These are phyloP conservation scores for Trichoderma polysporum DNA, from an alignment of 2,329 filamentous ascomycete genomes.

Conservation along the genomic window DNA sequence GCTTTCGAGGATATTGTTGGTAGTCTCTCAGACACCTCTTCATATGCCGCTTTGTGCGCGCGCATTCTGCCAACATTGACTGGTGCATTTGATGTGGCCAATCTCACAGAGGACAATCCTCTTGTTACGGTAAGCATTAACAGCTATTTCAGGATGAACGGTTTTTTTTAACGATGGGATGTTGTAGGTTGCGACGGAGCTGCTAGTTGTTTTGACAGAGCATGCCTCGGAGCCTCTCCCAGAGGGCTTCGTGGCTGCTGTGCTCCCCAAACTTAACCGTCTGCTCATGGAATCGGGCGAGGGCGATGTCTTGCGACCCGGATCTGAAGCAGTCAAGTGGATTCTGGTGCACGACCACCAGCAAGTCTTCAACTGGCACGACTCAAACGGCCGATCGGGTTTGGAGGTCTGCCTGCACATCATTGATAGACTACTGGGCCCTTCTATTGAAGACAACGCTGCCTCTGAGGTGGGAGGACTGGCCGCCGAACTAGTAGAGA, in stretches of 20 bases:
- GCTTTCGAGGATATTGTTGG: conserved; percentile 85
- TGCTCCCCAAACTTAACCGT: conserved; percentile 82
- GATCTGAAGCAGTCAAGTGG: conserved; percentile 82
- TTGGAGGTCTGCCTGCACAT: conserved; percentile 88
- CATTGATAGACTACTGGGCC: conserved; percentile 84
- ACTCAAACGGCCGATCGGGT: conserved; percentile 75
- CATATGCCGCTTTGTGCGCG: conserved; percentile 75
- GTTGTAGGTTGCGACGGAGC: conserved; percentile 70
- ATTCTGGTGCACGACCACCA: conserved; percentile 87
- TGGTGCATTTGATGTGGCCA: conserved; percentile 84
- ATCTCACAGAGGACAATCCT: conserved; percentile 79
- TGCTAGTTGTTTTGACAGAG: conserved; percentile 78
- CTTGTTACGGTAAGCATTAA: conserved; percentile 64
- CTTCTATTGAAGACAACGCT: conserved; percentile 83
- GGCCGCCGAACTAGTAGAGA: conserved; percentile 92
- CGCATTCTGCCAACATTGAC: conserved; percentile 87
- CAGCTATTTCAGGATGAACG: background rate
- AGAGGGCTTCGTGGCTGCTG: conserved; percentile 77
- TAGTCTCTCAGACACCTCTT: conserved; percentile 63
- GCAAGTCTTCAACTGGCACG: conserved; percentile 84
- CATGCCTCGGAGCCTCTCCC: conserved; percentile 84
- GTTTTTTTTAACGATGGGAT: background rate
- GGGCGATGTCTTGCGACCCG: conserved; percentile 82
- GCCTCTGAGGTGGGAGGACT: conserved; percentile 95
- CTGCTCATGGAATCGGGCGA: conserved; percentile 82